Conservation (phyloP, 345 rosid genomes). For the Alliaria petiolata region DNA sequence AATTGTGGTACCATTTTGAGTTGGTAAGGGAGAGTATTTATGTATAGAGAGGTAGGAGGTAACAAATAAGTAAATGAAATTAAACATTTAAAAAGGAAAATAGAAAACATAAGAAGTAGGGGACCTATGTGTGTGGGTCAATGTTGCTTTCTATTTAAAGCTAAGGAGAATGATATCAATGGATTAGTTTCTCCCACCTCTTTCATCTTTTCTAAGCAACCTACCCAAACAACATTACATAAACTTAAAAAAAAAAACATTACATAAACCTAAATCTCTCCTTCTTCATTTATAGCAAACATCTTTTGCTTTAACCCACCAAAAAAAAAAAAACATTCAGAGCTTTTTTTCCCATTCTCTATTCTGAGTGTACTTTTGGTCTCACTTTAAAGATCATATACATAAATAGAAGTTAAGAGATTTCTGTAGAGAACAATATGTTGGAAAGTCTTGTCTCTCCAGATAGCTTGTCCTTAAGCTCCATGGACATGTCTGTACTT, state of each 20-base stretch:
- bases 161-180: constrained; percentile 30
- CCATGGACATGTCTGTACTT: constrained; percentile 34
- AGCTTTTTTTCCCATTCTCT: constrained; percentile 7
- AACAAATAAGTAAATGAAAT: constrained; percentile 10
- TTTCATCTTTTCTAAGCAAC: constrained; percentile 30
- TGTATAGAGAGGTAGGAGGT: constrained; percentile 11
- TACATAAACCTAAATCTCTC: constrained; percentile 15
- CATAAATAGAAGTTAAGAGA: not conserved
- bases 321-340: not conserved
- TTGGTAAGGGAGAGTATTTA: constrained; percentile 13
- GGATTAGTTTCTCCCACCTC: constrained; percentile 27
- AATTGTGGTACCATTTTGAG: constrained; percentile 7
- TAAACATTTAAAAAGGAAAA: not conserved
- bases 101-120: constrained; percentile 21
- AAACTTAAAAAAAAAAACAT: too few relatives aligned
- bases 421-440: constrained; percentile 17
- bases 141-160: constrained; percentile 31
- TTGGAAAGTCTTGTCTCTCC: constrained; percentile 31
- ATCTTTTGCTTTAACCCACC: constrained; percentile 16
- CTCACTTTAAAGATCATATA: constrained; percentile 26
- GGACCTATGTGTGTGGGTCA: constrained; percentile 27
- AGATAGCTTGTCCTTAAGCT: constrained; percentile 21
- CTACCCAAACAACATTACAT: not conserved
- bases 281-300: constrained; percentile 30
- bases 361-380: constrained; percentile 21